Evolutionary conservation across 768 basidiomycete species (phyloP), one percentile per base, ranked within the genome.

Genomic region (Phaeotremella skinneri): DNA sequence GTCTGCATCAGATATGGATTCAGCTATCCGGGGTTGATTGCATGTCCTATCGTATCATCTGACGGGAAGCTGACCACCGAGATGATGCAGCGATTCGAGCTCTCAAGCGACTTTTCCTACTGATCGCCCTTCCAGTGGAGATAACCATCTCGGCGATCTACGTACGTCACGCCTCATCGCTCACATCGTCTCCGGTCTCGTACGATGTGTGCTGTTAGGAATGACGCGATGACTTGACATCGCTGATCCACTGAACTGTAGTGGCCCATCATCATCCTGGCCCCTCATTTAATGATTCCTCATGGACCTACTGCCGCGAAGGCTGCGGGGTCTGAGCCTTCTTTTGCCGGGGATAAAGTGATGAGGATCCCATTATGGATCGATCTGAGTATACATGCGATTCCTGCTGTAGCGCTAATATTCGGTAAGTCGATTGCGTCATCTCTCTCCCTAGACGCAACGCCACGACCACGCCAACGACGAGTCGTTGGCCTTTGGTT

Each of bases 331-430:
- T 34, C 59, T 11, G 72, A 68, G 43, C 74, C 74, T 1, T 59
- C 72, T 1, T 64, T 63, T 2, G 49, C 58, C 1, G 59, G 57
- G 17, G 51, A 57, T 26, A 41, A 63, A 17, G 71, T 86, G 6
- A 72, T 81, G 50, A 47, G 70, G 21, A 77, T 82, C 48, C 81
- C 81, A 13, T 73, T 89, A 1, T 73, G 77, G 42, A 73, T 83
- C 52, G 88, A 89, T 66, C 72, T 89, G 2, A 81, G 82, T 2
- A 72, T 91, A 58, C 89, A 91, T 67, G 84, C 83, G 4, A 75
- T 78, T 1, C 89, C 89, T 2, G 81, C 82, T 1, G 39, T 84
- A 7, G 70, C 82, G 4, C 79, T 90, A 41, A 61, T 87, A 20
- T 58, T 82, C 31, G 87, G 75, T 71, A 48, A 62, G 73, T 52